Evolutionary conservation across 257 asterid genomes (phyloP), one percentile per base, ranked within the genome.

Genomic region (Anisodus tanguticus): DNA sequence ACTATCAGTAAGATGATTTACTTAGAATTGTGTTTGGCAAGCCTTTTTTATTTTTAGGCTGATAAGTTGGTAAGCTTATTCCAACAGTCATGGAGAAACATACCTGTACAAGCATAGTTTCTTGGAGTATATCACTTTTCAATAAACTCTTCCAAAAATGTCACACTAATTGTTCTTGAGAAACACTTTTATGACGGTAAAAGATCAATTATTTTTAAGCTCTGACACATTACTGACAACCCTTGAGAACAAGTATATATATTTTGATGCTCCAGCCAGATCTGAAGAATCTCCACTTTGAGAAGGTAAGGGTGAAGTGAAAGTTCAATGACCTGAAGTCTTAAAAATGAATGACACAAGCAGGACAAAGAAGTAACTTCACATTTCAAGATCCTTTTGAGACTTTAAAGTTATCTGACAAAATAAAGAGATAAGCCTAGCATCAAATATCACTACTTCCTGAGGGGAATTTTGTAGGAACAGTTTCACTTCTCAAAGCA

Each of bases 221-320:
- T 22, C 26, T 51, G 55, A 51, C 9, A 51, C 55, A 51, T 8
- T 51, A 51, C 55, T 51, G 11, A 51, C 55, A 51, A 7, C 55
- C 45, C 45, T 41, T 5, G 45, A 41, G 45, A 41, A 41, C 45
- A 6, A 41, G 45, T 41, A 76, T 3, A 47, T 12, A 12, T 22
- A 22, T 12, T 12, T 74, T 74, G 39, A 76, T 10, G n/a, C 79
- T 76, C 63, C 81, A 76, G 8, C 62, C 6, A 51, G 81, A 76
- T 76, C 47, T 51, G 19, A 76, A 76, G 63, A 51, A 76, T 76
- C 81, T 76, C 47, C 81, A 51, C 19, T 76, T 76, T 12, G 63
- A 76, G 63, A 76, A 76, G 62, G 62, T 51, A 76, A 76, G n/a
- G 81, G 10, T 51, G 81, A 76, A 51, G 37, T 72, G 80, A 47